Conservation (phyloP, 352 stramenopile genomes). For the Phytophthora idaei region DNA sequence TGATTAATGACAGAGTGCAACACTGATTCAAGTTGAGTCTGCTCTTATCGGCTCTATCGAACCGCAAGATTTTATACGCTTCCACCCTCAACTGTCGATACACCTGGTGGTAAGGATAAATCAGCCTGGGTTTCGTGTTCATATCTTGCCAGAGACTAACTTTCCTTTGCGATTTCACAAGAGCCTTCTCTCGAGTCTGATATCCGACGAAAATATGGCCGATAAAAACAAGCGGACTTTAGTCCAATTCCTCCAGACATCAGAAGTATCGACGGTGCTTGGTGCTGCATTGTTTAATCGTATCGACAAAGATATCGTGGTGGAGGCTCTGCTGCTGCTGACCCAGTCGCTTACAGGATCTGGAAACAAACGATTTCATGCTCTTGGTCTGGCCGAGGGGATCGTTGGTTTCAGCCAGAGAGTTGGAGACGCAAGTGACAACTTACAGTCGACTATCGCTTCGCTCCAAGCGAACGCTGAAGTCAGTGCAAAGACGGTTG, state of each 20-base stretch:
- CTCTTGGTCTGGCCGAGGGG: constrained; percentile 63
- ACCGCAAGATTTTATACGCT: constrained; percentile 52
- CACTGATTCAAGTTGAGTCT: constrained; percentile 73
- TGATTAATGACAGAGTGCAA: constrained; percentile 48
- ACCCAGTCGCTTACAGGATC: constrained; percentile 53
- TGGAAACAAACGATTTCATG: constrained; percentile 67
- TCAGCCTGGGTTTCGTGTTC: not conserved
- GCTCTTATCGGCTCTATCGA: constrained; percentile 56
- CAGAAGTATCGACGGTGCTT: constrained; percentile 69
- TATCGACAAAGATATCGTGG: constrained; percentile 68
- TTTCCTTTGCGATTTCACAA: constrained; percentile 23
- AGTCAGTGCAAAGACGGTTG: constrained; percentile 49
- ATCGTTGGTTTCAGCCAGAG: constrained; percentile 64
- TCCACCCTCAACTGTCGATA: constrained; percentile 74
- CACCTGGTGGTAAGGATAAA: constrained; percentile 58
- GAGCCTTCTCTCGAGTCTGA: constrained; percentile 66
- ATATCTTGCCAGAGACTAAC: not conserved
- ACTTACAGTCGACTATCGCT: constrained; percentile 57
- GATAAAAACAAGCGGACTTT: constrained; percentile 75
- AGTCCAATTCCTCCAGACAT: constrained; percentile 73
- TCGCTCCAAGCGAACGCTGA: constrained; percentile 56
- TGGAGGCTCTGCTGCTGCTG: constrained; percentile 67
- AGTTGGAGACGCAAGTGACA: constrained; percentile 56
- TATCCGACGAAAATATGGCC: constrained; percentile 50
- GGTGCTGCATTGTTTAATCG: constrained; percentile 65